These are phyloP conservation scores for Daldinia grandis DNA, from an alignment of 495 filamentous ascomycete genomes.

Conservation along the genomic window DNA sequence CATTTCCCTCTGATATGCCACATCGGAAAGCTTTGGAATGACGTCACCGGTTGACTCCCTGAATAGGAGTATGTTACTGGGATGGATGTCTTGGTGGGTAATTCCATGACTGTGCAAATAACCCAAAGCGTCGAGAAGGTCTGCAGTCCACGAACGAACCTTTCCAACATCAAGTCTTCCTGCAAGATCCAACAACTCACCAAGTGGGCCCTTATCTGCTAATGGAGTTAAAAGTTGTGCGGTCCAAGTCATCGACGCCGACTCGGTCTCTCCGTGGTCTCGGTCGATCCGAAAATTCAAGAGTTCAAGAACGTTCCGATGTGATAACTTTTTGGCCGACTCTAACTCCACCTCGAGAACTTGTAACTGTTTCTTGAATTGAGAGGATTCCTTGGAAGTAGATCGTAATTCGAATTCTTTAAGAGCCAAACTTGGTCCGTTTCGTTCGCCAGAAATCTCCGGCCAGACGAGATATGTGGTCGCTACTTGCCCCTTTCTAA, in stretches of 20 bases:
- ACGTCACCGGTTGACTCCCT: conserved; percentile 65
- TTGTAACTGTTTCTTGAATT: conserved; percentile 73
- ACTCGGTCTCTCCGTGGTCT: conserved; percentile 51
- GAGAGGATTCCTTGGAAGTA: conserved; percentile 61
- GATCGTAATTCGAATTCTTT: conserved; percentile 71
- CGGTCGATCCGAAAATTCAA: conserved; percentile 80
- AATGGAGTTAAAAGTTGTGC: conserved; percentile 81
- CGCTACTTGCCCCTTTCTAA: conserved; percentile 63
- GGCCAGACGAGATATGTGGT: conserved; percentile 76
- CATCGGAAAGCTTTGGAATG: conserved; percentile 72
- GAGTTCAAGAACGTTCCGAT: conserved; percentile 79
- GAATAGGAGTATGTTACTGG: conserved; percentile 77
- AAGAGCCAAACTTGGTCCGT: conserved; percentile 70
- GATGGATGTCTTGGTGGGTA: conserved; percentile 80
- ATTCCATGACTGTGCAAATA: conserved; percentile 85
- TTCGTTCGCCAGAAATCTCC: conserved; percentile 58
- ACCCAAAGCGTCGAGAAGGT: conserved; percentile 88
- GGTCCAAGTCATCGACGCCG: conserved; percentile 65
- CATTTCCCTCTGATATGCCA: conserved; percentile 70
- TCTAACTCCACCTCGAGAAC: conserved; percentile 75
- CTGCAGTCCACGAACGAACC: conserved; percentile 83
- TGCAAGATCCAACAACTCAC: conserved; percentile 80
- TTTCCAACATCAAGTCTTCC: conserved; percentile 75
- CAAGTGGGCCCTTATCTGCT: conserved; percentile 81
- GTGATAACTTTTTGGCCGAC: conserved; percentile 72